Evolutionary conservation across 2,329 filamentous ascomycete genomes (phyloP), one percentile per base, ranked within the genome.

Genomic region (Sclerotinia sclerotiorum): DNA sequence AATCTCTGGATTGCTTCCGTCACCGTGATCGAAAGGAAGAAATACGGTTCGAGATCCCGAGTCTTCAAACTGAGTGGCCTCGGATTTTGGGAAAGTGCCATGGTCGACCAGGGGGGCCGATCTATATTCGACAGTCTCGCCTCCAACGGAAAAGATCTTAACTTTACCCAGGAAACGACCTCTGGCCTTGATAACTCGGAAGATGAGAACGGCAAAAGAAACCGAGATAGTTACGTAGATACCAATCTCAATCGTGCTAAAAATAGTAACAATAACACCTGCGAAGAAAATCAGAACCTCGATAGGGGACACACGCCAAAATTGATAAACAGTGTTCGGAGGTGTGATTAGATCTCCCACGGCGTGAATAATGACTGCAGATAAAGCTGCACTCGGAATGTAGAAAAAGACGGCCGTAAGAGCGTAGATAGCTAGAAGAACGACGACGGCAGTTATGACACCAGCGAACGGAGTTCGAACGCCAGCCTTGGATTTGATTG

Each of bases 401-500:
- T 95, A 98, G 82, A 89, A 97, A 84, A 98, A 98, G 39, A 97
- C 89, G 0, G 90, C 88, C 0, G 94, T 90, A 61, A 98, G 82
- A 15, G 92, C 91, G 76, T 97, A 98, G 71, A 97, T 92, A 48
- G 95, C 94, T 11, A 98, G 82, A 0, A 98, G 84, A 5, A 98
- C 94, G 19, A 98, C 85, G 19, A 91, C 66, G 0, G 91, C 94
- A 10, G 94, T 97, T 72, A 98, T 91, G 54, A 97, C 85, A 80
- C 95, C 94, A 21, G 92, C 93, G 67, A 97, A 88, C 0, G 94
- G 94, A 0, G 94, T 97, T 32, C 93, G 88, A 5, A 97, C 94
- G 76, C 95, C 95, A 62, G 95, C 94, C 80, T 98, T 98, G 5
- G 94, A 95, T 80, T 97, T 97, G 81, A 98, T 97, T 65, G 95